Evolutionary conservation across 257 asterid genomes (phyloP).

Genomic region (Solanum clarkiae): DNA sequence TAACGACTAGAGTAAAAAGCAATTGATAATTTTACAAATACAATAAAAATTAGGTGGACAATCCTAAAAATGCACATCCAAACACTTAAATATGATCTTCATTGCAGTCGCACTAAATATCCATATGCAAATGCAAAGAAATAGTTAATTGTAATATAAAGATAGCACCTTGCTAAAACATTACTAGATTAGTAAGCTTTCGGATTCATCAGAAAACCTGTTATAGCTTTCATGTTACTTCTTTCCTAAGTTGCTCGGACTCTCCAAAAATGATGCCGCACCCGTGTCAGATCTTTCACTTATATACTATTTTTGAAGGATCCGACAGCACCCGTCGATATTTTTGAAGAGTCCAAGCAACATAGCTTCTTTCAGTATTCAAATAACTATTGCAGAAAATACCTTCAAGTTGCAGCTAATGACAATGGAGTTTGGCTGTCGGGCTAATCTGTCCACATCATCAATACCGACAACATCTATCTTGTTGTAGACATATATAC

Average conservation of each 20-base stretch:
- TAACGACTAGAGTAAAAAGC: no score
- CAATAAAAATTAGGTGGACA: not conserved
- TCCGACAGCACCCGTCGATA: no score
- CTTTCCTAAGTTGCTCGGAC: no score
- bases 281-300: no score
- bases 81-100: not conserved
- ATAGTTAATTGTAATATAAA: not conserved
- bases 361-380: not conserved
- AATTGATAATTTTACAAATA: no score
- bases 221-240: not conserved
- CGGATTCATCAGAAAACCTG: not conserved
- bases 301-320: no score
- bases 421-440: slow-evolving; percentile 87
- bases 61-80: not conserved
- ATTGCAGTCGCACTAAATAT: not conserved
- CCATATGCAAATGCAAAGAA: not conserved
- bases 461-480: slow-evolving; percentile 95
- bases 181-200: not conserved
- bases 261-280: no score
- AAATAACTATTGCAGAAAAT: not conserved
- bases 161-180: not conserved
- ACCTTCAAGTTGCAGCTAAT: slow-evolving; percentile 90
- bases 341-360: no score
- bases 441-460: slow-evolving; percentile 86
- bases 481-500: slow-evolving; percentile 92